A percentile compares a stretch with the other conserved stretches of the same genome.
phyloP scores from a whole-genome alignment of 495 filamentous ascomycete species.

The Lindgomyces ingoldianus region DNA sequence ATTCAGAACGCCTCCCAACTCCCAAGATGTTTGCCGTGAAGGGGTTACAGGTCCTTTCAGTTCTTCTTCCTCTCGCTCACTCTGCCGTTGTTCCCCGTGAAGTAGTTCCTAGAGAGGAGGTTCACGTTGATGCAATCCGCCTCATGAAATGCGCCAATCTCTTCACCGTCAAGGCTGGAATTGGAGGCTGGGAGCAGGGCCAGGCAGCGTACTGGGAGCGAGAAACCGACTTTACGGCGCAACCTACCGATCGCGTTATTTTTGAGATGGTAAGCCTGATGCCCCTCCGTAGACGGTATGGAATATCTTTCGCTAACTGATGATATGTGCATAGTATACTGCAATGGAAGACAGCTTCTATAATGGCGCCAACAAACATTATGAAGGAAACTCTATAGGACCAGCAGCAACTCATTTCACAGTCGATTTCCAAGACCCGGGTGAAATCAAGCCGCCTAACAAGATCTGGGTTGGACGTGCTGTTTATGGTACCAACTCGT shows the following conservation, averaged over 20 bases:
- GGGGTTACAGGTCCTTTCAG: no score
- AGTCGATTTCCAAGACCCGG: background rate
- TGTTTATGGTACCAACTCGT: background rate
- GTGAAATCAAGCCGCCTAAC: background rate
- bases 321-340: no score
- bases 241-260: background rate
- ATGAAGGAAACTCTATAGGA: background rate
- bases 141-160: background rate
- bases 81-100: background rate
- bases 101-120: background rate
- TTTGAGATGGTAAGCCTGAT: constrained; percentile 1
- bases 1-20: no score
- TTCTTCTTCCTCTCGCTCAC: no score
- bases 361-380: background rate
- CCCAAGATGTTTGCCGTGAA: no score
- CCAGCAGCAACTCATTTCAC: background rate
- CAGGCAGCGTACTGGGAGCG: background rate
- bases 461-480: background rate
- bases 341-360: background rate
- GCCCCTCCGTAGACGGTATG: background rate
- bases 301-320: no score
- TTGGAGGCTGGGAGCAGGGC: constrained; percentile 4
- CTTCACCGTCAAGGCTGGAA: background rate
- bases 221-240: background rate
- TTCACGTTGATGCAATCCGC: constrained; percentile 5